Conservation (phyloP, 768 basidiomycete genomes). For the Calocybe gangraenosa region DNA sequence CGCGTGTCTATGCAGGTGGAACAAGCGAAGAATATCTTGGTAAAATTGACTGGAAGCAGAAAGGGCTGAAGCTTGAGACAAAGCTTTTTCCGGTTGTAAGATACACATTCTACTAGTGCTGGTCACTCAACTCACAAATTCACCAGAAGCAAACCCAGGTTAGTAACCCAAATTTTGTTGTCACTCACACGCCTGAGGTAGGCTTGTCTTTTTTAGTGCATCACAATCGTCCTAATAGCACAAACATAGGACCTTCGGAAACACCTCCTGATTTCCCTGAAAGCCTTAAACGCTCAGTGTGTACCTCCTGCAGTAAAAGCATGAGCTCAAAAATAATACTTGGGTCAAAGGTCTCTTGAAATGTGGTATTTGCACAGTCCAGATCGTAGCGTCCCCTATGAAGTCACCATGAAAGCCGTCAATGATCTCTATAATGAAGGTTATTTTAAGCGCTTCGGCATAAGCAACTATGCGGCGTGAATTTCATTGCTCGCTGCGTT, state of each 20-base stretch:
- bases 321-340: neutral
- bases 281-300: constrained; percentile 40
- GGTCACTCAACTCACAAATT: neutral
- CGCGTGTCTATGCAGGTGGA: constrained; percentile 34
- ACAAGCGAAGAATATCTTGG: constrained; percentile 57
- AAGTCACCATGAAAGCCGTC: constrained; percentile 49
- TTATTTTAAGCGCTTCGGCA: constrained; percentile 56
- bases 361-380: constrained; percentile 59
- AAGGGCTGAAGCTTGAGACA: constrained; percentile 54
- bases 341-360: constrained; percentile 38
- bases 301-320: constrained; percentile 15
- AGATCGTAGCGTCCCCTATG: constrained; percentile 53
- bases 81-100: constrained; percentile 47
- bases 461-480: constrained; percentile 58
- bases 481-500: neutral
- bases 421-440: constrained; percentile 56
- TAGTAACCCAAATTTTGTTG: constrained; percentile 11
- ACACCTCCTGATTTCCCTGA: constrained; percentile 42
- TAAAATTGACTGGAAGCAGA: constrained; percentile 42
- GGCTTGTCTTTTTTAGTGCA: too few species aligned
- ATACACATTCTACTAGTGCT: neutral
- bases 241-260: constrained; percentile 36
- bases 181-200: constrained; percentile 30
- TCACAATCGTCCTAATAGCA: neutral
- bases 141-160: neutral